Base-by-base conservation (phyloP, 2,329 filamentous ascomycete species). In the Fusarium sp. region DNA sequence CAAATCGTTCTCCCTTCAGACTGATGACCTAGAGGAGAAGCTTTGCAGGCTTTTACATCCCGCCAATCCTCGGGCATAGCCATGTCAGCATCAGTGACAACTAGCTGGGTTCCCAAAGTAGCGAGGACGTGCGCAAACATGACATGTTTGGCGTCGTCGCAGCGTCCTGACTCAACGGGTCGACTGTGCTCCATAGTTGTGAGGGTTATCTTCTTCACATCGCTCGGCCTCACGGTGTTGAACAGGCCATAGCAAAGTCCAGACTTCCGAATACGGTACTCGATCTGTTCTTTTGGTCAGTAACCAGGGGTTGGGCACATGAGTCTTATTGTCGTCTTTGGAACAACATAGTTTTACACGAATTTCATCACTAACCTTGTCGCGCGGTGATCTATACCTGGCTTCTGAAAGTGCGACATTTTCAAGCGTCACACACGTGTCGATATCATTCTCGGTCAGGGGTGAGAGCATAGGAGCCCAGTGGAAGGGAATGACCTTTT, bases 211-310 rank as follows among this genome's bases (percentile, higher is more conserved):
- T 84, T 76, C 73, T 83, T 76, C 19, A 78, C 75, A 41, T 84
- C 82, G 43, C 76, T 77, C 13, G 84, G 80, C 22, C 81, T 77
- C 15, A 87, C 83, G 15, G 88, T 90, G 68, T 91, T 92, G 82
- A 95, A 97, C 56, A 97, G 80, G 27, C 94, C 94, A 52, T 94
- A 83, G 76, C 88, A 91, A 56, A 97, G 85, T 74, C 94, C 74
- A 15, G 75, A 77, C 59, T 73, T 77, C 22, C 71, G 63, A 44
- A 76, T 71, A 22, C 75, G 75, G 59, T 76, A 76, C 55, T 78
- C 76, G 43, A 77, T 70, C 76, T 77, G n/a, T 5, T 23, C 11
- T 22, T 39, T 59, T 30, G 58, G 56, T 63, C 46, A 49, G 44
- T 32, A 41, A 25, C 39, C 40, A 25, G 35, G 35, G 11, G 19